A percentile compares a stretch with the other conserved stretches of the same genome.
phyloP scores from a whole-genome alignment of 2,329 filamentous ascomycete genomes.

The Pseudogymnoascus sp. region DNA sequence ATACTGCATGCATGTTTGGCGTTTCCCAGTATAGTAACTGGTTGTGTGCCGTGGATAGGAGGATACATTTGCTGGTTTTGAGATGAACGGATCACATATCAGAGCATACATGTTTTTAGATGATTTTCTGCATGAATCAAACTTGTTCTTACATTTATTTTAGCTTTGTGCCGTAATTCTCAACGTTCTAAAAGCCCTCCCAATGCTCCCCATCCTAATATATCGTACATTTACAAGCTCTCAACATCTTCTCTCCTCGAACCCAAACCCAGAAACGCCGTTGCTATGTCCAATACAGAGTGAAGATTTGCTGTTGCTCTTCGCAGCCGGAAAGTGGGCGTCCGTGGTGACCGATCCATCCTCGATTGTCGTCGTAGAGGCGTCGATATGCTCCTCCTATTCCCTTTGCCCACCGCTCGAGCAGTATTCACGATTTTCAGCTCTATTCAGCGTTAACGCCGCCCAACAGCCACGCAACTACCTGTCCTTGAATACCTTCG shows the following conservation, averaged over 20 bases:
- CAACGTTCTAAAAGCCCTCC: conserved; percentile 1
- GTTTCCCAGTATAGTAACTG: conserved; percentile 3
- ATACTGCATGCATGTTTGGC: conserved; percentile 7
- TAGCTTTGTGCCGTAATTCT: conserved; percentile 3
- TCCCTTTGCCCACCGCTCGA: neutral
- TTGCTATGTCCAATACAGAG: conserved; percentile 12
- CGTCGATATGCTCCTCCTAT: neutral
- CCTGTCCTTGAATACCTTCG: conserved; percentile 88
- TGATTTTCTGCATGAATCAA: conserved; percentile 5
- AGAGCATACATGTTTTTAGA: neutral
- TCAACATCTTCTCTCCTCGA: neutral
- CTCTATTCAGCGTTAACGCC: conserved; percentile 10
- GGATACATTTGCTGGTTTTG: neutral
- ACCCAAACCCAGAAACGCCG: conserved; percentile 2
- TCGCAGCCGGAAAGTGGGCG: neutral
- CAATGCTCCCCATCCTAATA: conserved; percentile 4
- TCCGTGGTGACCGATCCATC: neutral
- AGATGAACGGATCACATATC: neutral
- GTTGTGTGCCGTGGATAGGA: conserved; percentile 7
- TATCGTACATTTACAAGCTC: conserved; percentile 2
- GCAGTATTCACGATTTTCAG: neutral
- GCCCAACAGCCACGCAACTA: conserved; percentile 27
- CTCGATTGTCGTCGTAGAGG: neutral
- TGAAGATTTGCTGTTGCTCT: conserved; percentile 10
- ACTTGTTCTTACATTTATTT: conserved; percentile 5